Evolutionary conservation across 164 flowering plant species (phyloP).

Genomic region (Tetracentron sinense): DNA sequence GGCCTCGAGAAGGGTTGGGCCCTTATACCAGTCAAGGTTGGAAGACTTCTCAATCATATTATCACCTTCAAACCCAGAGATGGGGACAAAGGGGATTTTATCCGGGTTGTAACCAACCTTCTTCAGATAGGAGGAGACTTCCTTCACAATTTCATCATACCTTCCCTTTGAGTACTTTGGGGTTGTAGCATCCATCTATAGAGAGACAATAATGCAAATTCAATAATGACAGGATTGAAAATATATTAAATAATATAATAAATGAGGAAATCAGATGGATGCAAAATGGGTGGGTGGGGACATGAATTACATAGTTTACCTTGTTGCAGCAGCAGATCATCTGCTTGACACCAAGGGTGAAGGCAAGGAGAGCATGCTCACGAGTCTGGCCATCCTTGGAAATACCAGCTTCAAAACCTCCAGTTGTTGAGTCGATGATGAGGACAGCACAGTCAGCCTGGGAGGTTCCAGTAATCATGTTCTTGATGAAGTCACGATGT

Average conservation of each 20-base stretch:
- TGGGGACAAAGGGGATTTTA: slow-evolving; percentile 28
- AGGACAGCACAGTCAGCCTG: slow-evolving; percentile 30
- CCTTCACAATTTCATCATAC: slow-evolving; percentile 47
- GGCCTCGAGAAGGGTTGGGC: slow-evolving; percentile 44
- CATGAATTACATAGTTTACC: background rate
- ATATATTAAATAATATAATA: background rate
- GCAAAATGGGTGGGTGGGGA: no score
- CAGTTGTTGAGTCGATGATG: slow-evolving; percentile 29
- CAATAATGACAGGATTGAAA: no score
- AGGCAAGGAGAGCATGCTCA: slow-evolving; percentile 28
- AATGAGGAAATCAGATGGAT: no score
- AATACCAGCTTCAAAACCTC: slow-evolving; percentile 26
- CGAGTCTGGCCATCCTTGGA: slow-evolving; percentile 30
- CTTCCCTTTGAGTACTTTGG: slow-evolving; percentile 43
- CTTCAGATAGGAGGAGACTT: slow-evolving; percentile 41
- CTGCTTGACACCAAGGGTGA: slow-evolving; percentile 30
- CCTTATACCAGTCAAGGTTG: slow-evolving; percentile 46
- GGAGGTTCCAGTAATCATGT: slow-evolving; percentile 29
- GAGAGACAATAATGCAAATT: background rate
- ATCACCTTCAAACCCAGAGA: slow-evolving; percentile 33
- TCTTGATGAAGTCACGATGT: slow-evolving; percentile 23
- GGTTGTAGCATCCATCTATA: slow-evolving; percentile 47
- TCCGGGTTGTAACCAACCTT: slow-evolving; percentile 41
- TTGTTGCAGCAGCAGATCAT: slow-evolving; percentile 30
- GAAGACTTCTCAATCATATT: slow-evolving; percentile 37